A percentile compares a stretch with the other conserved stretches of the same genome.
phyloP scores from a whole-genome alignment of 176 grass and related monocot genomes.

The Carex littledalei region DNA sequence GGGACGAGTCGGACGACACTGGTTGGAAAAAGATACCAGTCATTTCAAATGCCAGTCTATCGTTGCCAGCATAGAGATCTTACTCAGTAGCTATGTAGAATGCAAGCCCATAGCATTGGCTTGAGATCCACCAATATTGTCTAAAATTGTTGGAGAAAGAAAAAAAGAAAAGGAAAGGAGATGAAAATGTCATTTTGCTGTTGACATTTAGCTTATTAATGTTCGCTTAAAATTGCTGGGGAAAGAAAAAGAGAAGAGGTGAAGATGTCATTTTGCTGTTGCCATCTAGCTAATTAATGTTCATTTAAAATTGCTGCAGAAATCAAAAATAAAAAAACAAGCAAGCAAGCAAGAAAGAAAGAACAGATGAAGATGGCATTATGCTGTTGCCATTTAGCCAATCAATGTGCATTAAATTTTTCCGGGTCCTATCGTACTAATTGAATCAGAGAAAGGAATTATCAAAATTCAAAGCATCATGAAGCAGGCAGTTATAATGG shows the following conservation, averaged over 20 bases:
- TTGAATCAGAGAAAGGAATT: not conserved
- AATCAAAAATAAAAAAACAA: not conserved
- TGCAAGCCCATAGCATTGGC: not conserved
- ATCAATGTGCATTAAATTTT: not conserved
- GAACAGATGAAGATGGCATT: not conserved
- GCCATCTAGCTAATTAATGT: conserved; percentile 10
- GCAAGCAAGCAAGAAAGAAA: not conserved
- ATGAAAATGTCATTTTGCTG: not conserved
- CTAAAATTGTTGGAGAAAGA: not conserved
- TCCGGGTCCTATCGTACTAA: not conserved
- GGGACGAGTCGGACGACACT: not conserved
- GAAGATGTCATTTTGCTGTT: conserved; percentile 1
- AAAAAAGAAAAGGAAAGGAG: not conserved
- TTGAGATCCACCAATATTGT: not conserved
- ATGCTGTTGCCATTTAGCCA: not conserved
- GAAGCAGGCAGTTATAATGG: not conserved
- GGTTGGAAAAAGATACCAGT: not conserved
- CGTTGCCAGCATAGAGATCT: not conserved
- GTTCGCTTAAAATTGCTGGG: not conserved
- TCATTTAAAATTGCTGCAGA: not conserved
- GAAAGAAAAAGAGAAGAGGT: not conserved
- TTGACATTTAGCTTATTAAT: not conserved
- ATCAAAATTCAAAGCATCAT: not conserved
- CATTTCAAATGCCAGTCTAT: not conserved
- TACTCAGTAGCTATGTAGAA: not conserved